Evolutionary conservation across 2,329 filamentous ascomycete genomes (phyloP), one percentile per base, ranked within the genome.

Genomic region (Curvularia lunata): DNA sequence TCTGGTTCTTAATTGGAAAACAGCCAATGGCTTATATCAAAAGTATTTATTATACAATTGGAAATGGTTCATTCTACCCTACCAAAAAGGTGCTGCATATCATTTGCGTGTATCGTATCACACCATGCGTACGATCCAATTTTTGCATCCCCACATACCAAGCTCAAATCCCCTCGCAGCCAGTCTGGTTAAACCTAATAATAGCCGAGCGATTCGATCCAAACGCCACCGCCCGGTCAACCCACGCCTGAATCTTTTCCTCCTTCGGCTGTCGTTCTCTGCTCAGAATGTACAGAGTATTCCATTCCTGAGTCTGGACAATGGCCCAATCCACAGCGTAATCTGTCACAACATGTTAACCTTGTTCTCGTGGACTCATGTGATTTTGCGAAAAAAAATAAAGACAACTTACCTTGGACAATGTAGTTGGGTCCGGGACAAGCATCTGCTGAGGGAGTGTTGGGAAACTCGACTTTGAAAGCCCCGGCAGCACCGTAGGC

Each of bases 361-460:
- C 16, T 18, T 8, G 18, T n/a, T 30, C 28, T 30, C 8, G 28
- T 30, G 28, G 4, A 30, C 12, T 9, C 4, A 30, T 30, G 28
- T 30, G 25, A 23, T 18, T 42, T 23, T 6, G 21, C 9, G 13
- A 12, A 25, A 25, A 25, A 25, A 8, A 16, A 9, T 1, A 1
- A 27, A 0, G 8, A 34, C 61, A 1, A 37, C 34, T 37, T 58
- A 69, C 68, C 68, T 58, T 73, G 69, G 19, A 73, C 71, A 47
- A 73, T 70, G 49, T 73, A 73, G 47, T 71, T 72, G 0, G 70
- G 69, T 13, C 70, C 69, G 0, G 62, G 66, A 51, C 69, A 73
- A 13, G 54, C 55, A 12, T 56, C 46, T 12, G 13, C 38, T 5
- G 55, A 41, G 3, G 64, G 52, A 3, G 59, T 63, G 1, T 60